A percentile compares a stretch with the other conserved stretches of the same genome.
phyloP scores from a whole-genome alignment of 768 basidiomycete genomes.

The Boletus rubroflammeus region DNA sequence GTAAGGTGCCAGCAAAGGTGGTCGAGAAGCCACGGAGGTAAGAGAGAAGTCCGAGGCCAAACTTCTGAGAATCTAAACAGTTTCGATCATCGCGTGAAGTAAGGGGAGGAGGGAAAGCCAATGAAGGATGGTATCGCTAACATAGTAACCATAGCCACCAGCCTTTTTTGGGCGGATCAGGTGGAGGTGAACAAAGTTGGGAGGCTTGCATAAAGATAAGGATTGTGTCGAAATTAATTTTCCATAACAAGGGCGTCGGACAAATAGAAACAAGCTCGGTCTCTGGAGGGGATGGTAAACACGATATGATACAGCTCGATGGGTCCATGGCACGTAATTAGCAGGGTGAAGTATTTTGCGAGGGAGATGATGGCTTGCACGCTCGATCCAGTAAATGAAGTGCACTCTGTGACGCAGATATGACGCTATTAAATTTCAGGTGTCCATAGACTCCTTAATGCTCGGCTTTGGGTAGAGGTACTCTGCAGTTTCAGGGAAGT shows the following conservation, averaged over 20 bases:
- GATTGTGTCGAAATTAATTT: conserved; percentile 10
- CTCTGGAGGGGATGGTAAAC: conserved; percentile 3
- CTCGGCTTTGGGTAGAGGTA: conserved; percentile 18
- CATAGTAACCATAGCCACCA: conserved; percentile 13
- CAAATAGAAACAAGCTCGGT: background rate
- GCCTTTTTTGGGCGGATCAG: conserved; percentile 17
- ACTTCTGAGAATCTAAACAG: conserved; percentile 29
- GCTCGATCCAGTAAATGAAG: conserved; percentile 2
- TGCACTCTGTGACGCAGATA: background rate
- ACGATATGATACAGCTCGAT: background rate
- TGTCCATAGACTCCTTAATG: conserved; percentile 8
- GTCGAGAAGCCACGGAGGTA: conserved; percentile 34
- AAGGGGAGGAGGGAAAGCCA: conserved; percentile 7
- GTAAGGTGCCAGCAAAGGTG: conserved; percentile 17
- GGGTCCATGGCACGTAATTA: conserved; percentile 5
- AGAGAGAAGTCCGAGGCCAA: conserved; percentile 32
- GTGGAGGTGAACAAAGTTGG: conserved; percentile 8
- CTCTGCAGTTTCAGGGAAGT: conserved; percentile 56
- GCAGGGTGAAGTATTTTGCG: background rate
- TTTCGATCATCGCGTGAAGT: conserved; percentile 26
- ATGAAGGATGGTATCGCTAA: conserved; percentile 8
- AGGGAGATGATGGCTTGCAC: background rate
- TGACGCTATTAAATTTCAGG: conserved; percentile 2
- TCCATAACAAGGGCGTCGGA: conserved; percentile 11
- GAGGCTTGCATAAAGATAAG: conserved; percentile 21